Evolutionary conservation across 1,284 basidiomycete species (phyloP).

Genomic region (Cutaneotrichosporon mucoides): DNA sequence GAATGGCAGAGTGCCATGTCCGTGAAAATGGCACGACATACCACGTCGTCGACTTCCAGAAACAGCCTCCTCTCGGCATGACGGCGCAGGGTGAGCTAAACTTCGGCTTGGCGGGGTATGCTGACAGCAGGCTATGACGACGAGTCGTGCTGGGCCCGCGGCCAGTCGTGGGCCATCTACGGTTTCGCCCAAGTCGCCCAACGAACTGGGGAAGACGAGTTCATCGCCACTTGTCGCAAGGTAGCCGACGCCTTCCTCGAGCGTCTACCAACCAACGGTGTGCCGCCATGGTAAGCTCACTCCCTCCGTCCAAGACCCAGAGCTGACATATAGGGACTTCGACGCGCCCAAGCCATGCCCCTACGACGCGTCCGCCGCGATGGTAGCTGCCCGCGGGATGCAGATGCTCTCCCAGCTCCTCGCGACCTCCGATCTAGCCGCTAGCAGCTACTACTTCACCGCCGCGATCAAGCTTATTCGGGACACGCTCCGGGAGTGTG

Average conservation of each 20-base stretch:
- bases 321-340: slow-evolving; percentile 31
- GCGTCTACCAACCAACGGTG: slow-evolving; percentile 27
- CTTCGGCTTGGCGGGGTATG: neutral
- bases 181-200: slow-evolving; percentile 39
- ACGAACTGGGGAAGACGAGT: slow-evolving; percentile 37
- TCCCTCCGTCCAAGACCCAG: too few species aligned
- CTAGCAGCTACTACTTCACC: slow-evolving; percentile 30
- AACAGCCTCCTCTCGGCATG: slow-evolving; percentile 15
- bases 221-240: slow-evolving; percentile 24
- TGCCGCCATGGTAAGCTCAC: slow-evolving; percentile 33
- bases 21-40: slow-evolving; percentile 34
- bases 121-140: slow-evolving; percentile 28
- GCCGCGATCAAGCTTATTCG: slow-evolving; percentile 26
- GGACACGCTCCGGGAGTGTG: slow-evolving; percentile 25
- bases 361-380: slow-evolving; percentile 38
- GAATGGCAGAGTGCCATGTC: slow-evolving; percentile 27
- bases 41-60: slow-evolving; percentile 39
- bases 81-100: slow-evolving; percentile 35
- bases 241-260: slow-evolving; percentile 37
- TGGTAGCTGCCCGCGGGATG: slow-evolving; percentile 32
- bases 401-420: slow-evolving; percentile 34
- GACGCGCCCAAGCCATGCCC: slow-evolving; percentile 33
- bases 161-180: slow-evolving; percentile 42
- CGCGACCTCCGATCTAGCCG: slow-evolving; percentile 13
- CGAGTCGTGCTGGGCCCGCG: slow-evolving; percentile 36